A percentile compares a stretch with the other conserved stretches of the same genome.
These are phyloP conservation scores for Monosporascus cannonballus DNA, from an alignment of 2,329 filamentous ascomycete species.

Conservation along the genomic window DNA sequence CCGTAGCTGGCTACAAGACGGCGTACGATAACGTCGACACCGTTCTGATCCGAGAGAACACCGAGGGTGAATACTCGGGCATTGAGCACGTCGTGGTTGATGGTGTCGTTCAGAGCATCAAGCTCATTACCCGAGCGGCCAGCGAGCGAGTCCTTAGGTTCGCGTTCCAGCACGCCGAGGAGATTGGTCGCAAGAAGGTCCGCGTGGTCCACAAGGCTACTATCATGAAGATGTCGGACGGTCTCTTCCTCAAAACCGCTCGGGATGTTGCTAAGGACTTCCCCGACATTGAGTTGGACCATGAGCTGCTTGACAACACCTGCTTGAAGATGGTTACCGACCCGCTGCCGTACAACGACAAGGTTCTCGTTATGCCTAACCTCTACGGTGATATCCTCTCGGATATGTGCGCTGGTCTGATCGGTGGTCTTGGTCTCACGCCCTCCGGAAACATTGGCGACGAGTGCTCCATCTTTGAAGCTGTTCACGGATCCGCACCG, in stretches of 20 bases:
- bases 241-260: constrained; percentile 89
- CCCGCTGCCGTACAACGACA: constrained; percentile 95
- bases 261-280: constrained; percentile 88
- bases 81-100: constrained; percentile 98
- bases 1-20: constrained; percentile 95
- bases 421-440: constrained; percentile 93
- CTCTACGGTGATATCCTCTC: constrained; percentile 99
- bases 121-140: constrained; percentile 95
- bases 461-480: constrained; percentile 99
- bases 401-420: constrained; percentile 98
- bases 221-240: constrained; percentile 99
- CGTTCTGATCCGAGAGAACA: constrained; percentile 98
- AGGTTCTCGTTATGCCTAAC: constrained; percentile 97
- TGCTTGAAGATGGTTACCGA: constrained; percentile 99
- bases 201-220: constrained; percentile 99
- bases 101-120: constrained; percentile 98
- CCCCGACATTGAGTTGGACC: constrained; percentile 92
- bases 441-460: constrained; percentile 98
- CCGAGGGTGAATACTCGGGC: constrained; percentile 98
- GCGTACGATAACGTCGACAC: constrained; percentile 97
- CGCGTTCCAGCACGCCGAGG: constrained; percentile 95
- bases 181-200: constrained; percentile 92
- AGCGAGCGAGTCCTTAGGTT: constrained; percentile 93
- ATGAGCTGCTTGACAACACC: constrained; percentile 97
- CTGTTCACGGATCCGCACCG: constrained; percentile 93